Conservation (phyloP, 345 rosid species). For the Rhodomyrtus tomentosa region DNA sequence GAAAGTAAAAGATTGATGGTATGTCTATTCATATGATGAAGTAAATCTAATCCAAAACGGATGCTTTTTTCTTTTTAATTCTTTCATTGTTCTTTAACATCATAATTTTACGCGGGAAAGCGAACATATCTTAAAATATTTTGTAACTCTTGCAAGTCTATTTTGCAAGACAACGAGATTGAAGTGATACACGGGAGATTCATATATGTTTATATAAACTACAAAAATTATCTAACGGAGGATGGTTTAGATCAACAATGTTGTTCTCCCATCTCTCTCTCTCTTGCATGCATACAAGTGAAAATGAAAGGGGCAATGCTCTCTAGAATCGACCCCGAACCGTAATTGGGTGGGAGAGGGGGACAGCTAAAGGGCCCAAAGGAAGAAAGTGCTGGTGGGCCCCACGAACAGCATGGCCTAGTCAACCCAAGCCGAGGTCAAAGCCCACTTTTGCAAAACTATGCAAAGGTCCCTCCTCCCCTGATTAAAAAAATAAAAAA, state of each 20-base stretch:
- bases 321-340: too few species aligned
- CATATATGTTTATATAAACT: neutral
- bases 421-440: neutral
- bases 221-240: neutral
- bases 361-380: too few species aligned
- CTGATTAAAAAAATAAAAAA: neutral
- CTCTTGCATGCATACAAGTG: too few species aligned
- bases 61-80: too few species aligned
- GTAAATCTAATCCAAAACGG: neutral
- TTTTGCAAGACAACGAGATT: neutral
- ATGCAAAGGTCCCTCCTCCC: neutral
- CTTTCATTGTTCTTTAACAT: accelerated
- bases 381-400: neutral
- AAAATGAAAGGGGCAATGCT: too few species aligned
- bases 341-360: neutral
- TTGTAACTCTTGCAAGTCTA: neutral
- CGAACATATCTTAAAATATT: neutral
- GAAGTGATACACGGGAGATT: neutral
- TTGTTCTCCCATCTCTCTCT: too few species aligned
- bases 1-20: neutral
- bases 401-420: neutral
- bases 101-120: accelerated
- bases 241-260: neutral
- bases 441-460: neutral
- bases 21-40: neutral